These are phyloP conservation scores for Zychaea mexicana DNA, from an alignment of 371 early-diverging fungal genomes.

Conservation along the genomic window DNA sequence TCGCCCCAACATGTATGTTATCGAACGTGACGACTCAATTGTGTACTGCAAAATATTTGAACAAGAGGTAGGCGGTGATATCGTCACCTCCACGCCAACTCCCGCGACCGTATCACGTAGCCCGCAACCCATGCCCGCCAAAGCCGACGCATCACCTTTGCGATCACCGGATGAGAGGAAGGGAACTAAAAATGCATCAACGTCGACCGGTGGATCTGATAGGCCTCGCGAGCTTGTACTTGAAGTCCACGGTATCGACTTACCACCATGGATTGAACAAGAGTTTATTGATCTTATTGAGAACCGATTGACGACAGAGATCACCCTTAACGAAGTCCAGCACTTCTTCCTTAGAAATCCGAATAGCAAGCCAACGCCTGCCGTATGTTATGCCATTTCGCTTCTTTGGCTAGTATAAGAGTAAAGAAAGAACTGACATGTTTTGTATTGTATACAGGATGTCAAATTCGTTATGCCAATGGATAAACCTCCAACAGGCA, in stretches of 20 bases:
- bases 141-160: neutral
- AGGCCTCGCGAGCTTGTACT: slow-evolving; percentile 56
- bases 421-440: neutral
- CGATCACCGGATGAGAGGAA: neutral
- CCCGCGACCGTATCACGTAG: neutral
- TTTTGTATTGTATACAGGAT: slow-evolving; percentile 42
- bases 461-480: slow-evolving; percentile 68
- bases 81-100: neutral
- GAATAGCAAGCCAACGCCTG: slow-evolving; percentile 62
- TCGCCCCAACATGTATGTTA: slow-evolving; percentile 74
- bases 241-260: slow-evolving; percentile 75
- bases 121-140: neutral
- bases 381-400: slow-evolving; percentile 41
- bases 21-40: slow-evolving; percentile 59
- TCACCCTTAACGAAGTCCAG: slow-evolving; percentile 69
- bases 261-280: slow-evolving; percentile 64
- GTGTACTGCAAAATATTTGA: slow-evolving; percentile 52
- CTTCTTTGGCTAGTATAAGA: neutral
- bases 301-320: slow-evolving; percentile 57
- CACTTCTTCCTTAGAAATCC: slow-evolving; percentile 73
- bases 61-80: slow-evolving; percentile 9
- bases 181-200: neutral
- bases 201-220: neutral
- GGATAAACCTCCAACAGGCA: slow-evolving; percentile 37
- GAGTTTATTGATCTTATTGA: slow-evolving; percentile 74